phyloP scores from a whole-genome alignment of 331 rosid species.

The Acacia concinna region DNA sequence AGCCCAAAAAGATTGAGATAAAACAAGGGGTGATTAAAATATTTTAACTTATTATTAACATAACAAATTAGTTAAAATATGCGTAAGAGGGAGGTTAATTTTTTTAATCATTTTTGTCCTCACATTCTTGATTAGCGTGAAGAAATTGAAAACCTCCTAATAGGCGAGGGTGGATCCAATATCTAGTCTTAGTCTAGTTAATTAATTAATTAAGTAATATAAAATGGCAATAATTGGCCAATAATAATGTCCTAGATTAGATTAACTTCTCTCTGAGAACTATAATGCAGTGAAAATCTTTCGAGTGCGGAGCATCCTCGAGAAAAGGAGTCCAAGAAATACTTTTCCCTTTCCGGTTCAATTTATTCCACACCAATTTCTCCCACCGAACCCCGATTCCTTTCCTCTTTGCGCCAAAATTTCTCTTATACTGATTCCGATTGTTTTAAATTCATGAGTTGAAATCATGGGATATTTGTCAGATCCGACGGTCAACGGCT shows the following conservation, averaged over 20 bases:
- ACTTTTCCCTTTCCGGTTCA: not conserved
- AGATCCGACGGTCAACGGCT: constrained; percentile 27
- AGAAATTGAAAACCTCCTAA: not conserved
- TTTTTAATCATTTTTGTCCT: too few relatives aligned
- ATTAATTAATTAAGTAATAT: not conserved
- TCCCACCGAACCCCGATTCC: not conserved
- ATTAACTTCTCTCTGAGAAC: not conserved
- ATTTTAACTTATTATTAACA: too few relatives aligned
- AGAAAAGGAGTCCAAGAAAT: not conserved
- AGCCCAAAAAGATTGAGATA: too few relatives aligned
- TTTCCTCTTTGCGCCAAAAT: not conserved
- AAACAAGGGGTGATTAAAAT: too few relatives aligned
- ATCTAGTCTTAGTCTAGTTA: too few relatives aligned
- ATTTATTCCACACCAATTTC: not conserved
- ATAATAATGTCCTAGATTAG: not conserved
- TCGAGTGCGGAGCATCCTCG: not conserved
- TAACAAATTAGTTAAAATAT: too few relatives aligned
- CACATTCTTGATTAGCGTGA: not conserved
- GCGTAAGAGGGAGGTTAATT: too few relatives aligned
- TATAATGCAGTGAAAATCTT: not conserved
- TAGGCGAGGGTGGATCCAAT: not conserved
- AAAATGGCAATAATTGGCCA: not conserved
- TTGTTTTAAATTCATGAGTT: not conserved
- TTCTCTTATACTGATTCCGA: not conserved
- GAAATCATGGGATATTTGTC: constrained; percentile 19